phyloP scores from a whole-genome alignment of 2,329 filamentous ascomycete genomes.

The Colletotrichum caudatum region DNA sequence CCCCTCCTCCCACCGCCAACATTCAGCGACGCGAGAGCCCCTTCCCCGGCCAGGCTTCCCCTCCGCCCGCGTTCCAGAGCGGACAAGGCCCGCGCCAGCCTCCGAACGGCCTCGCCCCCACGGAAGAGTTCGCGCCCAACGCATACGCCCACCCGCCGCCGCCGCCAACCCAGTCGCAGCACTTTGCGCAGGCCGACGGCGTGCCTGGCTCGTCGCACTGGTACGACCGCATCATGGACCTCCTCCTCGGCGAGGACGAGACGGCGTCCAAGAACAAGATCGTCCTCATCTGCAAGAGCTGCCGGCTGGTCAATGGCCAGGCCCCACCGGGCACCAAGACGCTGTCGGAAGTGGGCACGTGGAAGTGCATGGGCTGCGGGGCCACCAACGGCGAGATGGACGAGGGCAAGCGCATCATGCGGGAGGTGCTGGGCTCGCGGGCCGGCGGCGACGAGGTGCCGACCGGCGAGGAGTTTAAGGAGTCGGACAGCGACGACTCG shows the following conservation, averaged over 20 bases:
- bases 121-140: slow-evolving; percentile 80
- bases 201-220: slow-evolving; percentile 67
- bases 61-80: slow-evolving; percentile 43
- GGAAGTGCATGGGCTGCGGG: slow-evolving; percentile 90
- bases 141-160: slow-evolving; percentile 63
- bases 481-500: slow-evolving; percentile 25
- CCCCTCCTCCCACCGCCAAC: slow-evolving; percentile 73
- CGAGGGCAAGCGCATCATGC: slow-evolving; percentile 78
- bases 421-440: slow-evolving; percentile 65
- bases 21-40: slow-evolving; percentile 59
- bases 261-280: slow-evolving; percentile 91
- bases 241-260: slow-evolving; percentile 94
- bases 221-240: slow-evolving; percentile 95
- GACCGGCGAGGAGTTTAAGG: slow-evolving; percentile 40
- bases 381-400: slow-evolving; percentile 84
- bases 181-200: slow-evolving; percentile 35
- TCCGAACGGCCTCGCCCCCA: slow-evolving; percentile 51
- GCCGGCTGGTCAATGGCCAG: slow-evolving; percentile 93
- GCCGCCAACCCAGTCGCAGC: slow-evolving; percentile 41
- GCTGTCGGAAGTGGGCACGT: slow-evolving; percentile 83
- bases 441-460: slow-evolving; percentile 32
- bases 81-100: slow-evolving; percentile 44
- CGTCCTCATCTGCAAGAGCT: slow-evolving; percentile 84
- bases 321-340: slow-evolving; percentile 87
- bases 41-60: slow-evolving; percentile 47